phyloP scores from a whole-genome alignment of 108 stramenopile genomes.

The Nitzschia sp. region DNA sequence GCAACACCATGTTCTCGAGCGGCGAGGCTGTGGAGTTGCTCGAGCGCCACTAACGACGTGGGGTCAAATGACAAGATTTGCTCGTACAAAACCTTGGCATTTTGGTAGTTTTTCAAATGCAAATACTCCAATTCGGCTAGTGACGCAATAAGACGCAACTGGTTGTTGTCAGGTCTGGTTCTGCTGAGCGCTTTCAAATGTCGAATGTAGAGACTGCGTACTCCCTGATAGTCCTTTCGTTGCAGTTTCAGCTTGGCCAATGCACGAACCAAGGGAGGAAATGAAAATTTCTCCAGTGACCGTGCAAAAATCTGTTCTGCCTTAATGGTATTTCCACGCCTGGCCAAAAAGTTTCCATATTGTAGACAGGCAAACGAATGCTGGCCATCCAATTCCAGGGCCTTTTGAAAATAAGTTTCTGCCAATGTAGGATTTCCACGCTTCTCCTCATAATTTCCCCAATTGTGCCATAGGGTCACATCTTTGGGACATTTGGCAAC shows the following conservation, averaged over 20 bases:
- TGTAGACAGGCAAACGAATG: slow-evolving; percentile 85
- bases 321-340: slow-evolving; percentile 10
- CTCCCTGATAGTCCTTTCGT: slow-evolving; percentile 27
- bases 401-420: slow-evolving; percentile 57
- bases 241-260: slow-evolving; percentile 59
- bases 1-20: no score
- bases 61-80: no score
- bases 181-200: slow-evolving; percentile 32
- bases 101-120: no score
- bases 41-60: no score
- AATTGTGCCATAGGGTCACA: slow-evolving; percentile 76
- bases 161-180: no score
- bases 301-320: slow-evolving; percentile 55
- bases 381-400: slow-evolving; percentile 54
- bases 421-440: slow-evolving; percentile 46
- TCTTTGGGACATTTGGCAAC: slow-evolving; percentile 56
- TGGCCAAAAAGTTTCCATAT: slow-evolving; percentile 59
- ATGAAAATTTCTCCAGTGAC: slow-evolving; percentile 38
- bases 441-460: slow-evolving; percentile 77
- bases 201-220: slow-evolving; percentile 52
- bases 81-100: no score
- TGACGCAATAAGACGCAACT: no score
- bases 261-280: slow-evolving; percentile 76
- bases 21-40: no score
- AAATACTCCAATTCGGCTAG: no score